phyloP scores from a whole-genome alignment of 2,329 filamentous ascomycete species.

The Claviceps purpurea region DNA sequence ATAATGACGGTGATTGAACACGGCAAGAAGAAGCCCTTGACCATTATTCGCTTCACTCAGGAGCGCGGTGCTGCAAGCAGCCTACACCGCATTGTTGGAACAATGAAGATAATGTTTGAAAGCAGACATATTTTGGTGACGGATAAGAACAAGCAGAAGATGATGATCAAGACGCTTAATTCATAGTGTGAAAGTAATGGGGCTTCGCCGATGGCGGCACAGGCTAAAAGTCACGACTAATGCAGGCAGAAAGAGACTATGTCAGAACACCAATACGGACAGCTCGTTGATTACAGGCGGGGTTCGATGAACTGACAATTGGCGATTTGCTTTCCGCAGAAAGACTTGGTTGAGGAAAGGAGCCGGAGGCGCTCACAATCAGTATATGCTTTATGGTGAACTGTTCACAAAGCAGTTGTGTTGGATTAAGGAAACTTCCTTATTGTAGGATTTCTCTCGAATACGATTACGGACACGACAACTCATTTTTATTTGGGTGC shows the following conservation, averaged over 20 bases:
- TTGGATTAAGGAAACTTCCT: slow-evolving; percentile 2
- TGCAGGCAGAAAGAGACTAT: neutral
- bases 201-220: neutral
- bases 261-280: neutral
- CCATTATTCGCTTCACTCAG: slow-evolving; percentile 75
- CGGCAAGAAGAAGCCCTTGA: slow-evolving; percentile 60
- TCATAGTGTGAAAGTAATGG: slow-evolving; percentile 21
- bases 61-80: slow-evolving; percentile 84
- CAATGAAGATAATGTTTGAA: slow-evolving; percentile 55
- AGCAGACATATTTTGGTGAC: slow-evolving; percentile 53
- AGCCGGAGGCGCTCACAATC: neutral
- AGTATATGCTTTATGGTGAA: slow-evolving; percentile 1
- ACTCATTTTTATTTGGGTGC: neutral
- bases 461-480: neutral
- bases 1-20: slow-evolving; percentile 84
- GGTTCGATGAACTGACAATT: neutral
- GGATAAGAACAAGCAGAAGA: slow-evolving; percentile 52
- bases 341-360: neutral
- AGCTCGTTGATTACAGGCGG: neutral
- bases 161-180: slow-evolving; percentile 59
- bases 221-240: neutral
- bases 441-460: neutral
- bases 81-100: slow-evolving; percentile 72
- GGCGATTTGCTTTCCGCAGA: slow-evolving; percentile 1
- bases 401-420: neutral